These are phyloP conservation scores for Mycena albidolilacea DNA, from an alignment of 768 basidiomycete genomes.

Conservation along the genomic window DNA sequence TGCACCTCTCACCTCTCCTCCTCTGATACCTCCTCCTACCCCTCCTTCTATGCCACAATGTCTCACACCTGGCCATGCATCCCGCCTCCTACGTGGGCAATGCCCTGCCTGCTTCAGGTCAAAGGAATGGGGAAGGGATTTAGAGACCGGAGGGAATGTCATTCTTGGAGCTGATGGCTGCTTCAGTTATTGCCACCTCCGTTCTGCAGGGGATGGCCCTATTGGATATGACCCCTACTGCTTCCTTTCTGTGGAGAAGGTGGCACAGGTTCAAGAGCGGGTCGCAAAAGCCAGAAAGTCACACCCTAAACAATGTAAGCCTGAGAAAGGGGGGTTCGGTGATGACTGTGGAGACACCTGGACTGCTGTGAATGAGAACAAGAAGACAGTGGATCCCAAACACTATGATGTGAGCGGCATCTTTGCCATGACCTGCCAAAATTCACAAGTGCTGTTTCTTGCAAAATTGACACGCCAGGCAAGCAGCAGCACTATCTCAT, in stretches of 20 bases:
- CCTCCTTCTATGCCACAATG: too few species aligned
- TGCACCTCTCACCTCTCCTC: too few species aligned
- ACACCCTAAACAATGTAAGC: too few species aligned
- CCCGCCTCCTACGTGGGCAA: not conserved
- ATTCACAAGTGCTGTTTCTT: conserved; percentile 53
- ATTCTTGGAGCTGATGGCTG: conserved; percentile 55
- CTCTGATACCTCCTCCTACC: too few species aligned
- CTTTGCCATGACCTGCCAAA: conserved; percentile 56
- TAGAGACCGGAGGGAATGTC: conserved; percentile 48
- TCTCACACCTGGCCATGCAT: too few species aligned
- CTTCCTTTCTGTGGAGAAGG: conserved; percentile 50
- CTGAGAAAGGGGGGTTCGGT: conserved; percentile 42
- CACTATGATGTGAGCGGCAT: conserved; percentile 23
- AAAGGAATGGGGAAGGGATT: not conserved
- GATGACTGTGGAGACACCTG: conserved; percentile 52
- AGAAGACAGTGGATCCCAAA: conserved; percentile 44
- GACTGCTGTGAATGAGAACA: conserved; percentile 50
- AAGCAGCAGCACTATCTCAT: conserved; percentile 58
- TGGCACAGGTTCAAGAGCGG: conserved; percentile 48
- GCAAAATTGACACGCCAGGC: conserved; percentile 58
- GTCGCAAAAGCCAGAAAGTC: conserved; percentile 45
- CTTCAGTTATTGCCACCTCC: conserved; percentile 53
- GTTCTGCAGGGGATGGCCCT: too few species aligned
- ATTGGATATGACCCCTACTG: conserved; percentile 45
- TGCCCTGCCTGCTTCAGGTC: not conserved